These are phyloP conservation scores for Stephania japonica DNA, from an alignment of 164 flowering plant genomes.

Conservation along the genomic window DNA sequence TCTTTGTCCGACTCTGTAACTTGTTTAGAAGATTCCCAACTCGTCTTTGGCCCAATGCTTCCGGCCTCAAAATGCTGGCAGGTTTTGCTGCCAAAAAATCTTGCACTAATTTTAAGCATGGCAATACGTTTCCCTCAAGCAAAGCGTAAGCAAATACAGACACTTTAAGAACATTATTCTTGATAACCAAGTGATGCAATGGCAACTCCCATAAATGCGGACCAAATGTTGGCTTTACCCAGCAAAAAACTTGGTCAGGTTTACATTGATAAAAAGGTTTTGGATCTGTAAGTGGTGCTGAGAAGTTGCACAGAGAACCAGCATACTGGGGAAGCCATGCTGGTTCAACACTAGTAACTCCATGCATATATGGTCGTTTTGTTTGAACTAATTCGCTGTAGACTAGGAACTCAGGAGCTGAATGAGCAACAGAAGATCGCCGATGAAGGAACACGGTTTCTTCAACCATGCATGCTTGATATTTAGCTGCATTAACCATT, in stretches of 20 bases:
- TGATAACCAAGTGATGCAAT: slow-evolving; percentile 41
- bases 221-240: slow-evolving; percentile 63
- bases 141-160: slow-evolving; percentile 69
- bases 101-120: slow-evolving; percentile 53
- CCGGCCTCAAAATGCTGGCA: slow-evolving; percentile 50
- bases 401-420: slow-evolving; percentile 79
- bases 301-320: slow-evolving; percentile 52
- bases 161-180: slow-evolving; percentile 31
- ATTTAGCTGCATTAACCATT: slow-evolving; percentile 44
- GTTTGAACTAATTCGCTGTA: slow-evolving; percentile 65
- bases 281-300: slow-evolving; percentile 65
- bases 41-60: slow-evolving; percentile 56
- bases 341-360: slow-evolving; percentile 71
- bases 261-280: slow-evolving; percentile 64
- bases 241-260: slow-evolving; percentile 50
- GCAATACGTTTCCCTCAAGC: slow-evolving; percentile 79
- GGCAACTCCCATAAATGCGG: slow-evolving; percentile 82
- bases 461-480: slow-evolving; percentile 69
- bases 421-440: slow-evolving; percentile 53
- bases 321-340: slow-evolving; percentile 79
- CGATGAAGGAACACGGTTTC: slow-evolving; percentile 78
- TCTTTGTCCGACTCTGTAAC: slow-evolving; percentile 28
- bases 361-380: slow-evolving; percentile 88
- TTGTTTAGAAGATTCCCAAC: slow-evolving; percentile 68
- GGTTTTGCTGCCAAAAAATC: slow-evolving; percentile 50